Base-by-base conservation (phyloP, 257 asterid genomes). In the Phtheirospermum japonicum region DNA sequence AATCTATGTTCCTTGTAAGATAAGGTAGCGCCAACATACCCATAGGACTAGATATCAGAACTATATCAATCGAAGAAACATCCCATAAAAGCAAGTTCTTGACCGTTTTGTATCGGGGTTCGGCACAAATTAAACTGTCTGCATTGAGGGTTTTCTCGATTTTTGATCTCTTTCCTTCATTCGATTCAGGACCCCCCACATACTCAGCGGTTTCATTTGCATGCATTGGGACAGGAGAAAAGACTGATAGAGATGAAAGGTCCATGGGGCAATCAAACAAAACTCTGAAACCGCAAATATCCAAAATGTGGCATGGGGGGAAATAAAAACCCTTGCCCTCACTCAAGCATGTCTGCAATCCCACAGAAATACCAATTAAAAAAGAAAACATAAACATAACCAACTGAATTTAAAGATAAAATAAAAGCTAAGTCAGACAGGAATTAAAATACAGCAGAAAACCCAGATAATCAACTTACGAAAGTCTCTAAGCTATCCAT, bases 1-100 rank as follows among this genome's bases (percentile, higher is more conserved):
- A 90, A 67, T 75, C 86, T 71, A 75, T 71, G 56, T 48, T 63
- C 65, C 85, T 73, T 13, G 96, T 85, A 64, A 90, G 95, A 73
- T 75, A 83, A 32, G 97, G 97, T 52, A 90, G 76, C 31, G 95
- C 97, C 63, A 87, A 67, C 85, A 90, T 80, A 52, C 89, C 96
- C 82, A 75, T 79, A 0, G 95, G 85, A 71, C 84, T 85, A 58
- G 96, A 77, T 72, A 90, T 83, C 78, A 90, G 57, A 60, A 90
- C 87, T 11, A 88, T 59, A 67, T 90, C 97, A 36, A 87, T 72
- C 59, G 71, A 87, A 18, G 92, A 73, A 39, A 67, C 65, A 76
- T 86, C 70, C 87, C 78, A 82, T 14, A 74, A 76, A 66, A 78
- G 81, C 83, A 85, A 82, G 70, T 74, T 77, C 66, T 71, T 80